These are phyloP conservation scores for Phaeophleospora eucalypticola DNA, from an alignment of 2,329 filamentous ascomycete genomes.

Conservation along the genomic window DNA sequence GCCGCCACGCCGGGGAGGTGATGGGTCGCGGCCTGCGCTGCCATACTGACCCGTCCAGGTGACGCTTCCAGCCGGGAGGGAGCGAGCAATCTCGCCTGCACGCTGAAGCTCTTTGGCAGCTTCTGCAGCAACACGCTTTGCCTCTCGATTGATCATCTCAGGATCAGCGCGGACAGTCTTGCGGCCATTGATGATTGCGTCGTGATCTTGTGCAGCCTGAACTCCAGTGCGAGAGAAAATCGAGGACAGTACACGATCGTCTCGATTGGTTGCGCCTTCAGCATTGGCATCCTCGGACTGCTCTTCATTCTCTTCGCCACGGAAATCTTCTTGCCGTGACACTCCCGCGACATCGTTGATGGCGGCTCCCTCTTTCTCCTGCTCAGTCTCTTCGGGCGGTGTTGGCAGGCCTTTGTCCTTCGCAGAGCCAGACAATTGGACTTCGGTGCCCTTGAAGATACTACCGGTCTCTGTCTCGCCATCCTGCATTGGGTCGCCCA, in stretches of 20 bases:
- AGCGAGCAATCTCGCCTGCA: constrained; percentile 67
- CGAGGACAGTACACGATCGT: constrained; percentile 78
- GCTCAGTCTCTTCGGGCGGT: constrained; percentile 26
- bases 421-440: constrained; percentile 51
- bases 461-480: constrained; percentile 76
- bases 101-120: constrained; percentile 72
- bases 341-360: constrained; percentile 39
- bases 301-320: constrained; percentile 28
- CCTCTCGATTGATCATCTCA: constrained; percentile 75
- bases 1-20: constrained; percentile 46
- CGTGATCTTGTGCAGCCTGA: constrained; percentile 89
- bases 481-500: constrained; percentile 58
- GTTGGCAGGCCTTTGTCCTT: constrained; percentile 28
- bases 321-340: constrained; percentile 42
- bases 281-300: constrained; percentile 12
- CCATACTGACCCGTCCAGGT: constrained; percentile 92
- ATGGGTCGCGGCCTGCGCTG: constrained; percentile 66
- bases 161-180: constrained; percentile 66
- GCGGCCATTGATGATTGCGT: constrained; percentile 77
- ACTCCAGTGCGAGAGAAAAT: constrained; percentile 84
- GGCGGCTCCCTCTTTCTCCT: constrained; percentile 13
- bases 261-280: constrained; percentile 36
- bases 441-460: constrained; percentile 83
- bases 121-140: constrained; percentile 70
- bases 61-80: constrained; percentile 74